Evolutionary conservation across 1,284 basidiomycete species (phyloP).

Genomic region (Leccinum angustisporum): DNA sequence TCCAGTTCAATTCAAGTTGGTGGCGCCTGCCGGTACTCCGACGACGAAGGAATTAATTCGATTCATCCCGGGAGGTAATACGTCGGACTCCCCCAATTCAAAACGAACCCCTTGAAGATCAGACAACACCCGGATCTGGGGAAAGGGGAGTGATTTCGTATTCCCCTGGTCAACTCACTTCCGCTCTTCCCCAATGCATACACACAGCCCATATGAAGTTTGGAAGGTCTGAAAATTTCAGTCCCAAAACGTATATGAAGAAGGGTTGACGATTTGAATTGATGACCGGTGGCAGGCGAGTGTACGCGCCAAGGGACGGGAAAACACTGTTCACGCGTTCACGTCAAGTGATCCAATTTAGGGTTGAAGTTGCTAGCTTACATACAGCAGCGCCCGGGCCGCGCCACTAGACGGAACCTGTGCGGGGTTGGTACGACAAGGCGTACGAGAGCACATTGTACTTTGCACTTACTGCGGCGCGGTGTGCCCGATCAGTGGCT

Average conservation of each 20-base stretch:
- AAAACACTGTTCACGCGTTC: not conserved
- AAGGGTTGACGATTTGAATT: not conserved
- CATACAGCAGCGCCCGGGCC: not conserved
- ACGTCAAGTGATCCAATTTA: not conserved
- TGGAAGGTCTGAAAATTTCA: not conserved
- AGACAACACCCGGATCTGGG: not conserved
- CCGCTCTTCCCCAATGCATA: not conserved
- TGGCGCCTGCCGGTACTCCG: not conserved
- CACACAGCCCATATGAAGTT: not conserved
- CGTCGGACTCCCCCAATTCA: not conserved
- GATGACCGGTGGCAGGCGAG: not conserved
- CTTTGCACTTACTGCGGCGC: not conserved
- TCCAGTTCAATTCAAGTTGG: not conserved
- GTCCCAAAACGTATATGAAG: not conserved
- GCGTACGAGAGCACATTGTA: not conserved
- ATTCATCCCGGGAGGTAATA: not conserved
- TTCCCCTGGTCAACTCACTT: not conserved
- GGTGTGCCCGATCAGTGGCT: not conserved
- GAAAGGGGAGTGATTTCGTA: not conserved
- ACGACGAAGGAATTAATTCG: conserved; percentile 4
- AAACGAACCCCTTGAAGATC: not conserved
- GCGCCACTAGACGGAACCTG: not conserved
- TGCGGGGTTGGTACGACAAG: not conserved
- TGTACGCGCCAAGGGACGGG: not conserved
- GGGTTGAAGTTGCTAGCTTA: not conserved